Evolutionary conservation across 2,329 filamentous ascomycete species (phyloP).

Genomic region (Penicillium oxalicum): DNA sequence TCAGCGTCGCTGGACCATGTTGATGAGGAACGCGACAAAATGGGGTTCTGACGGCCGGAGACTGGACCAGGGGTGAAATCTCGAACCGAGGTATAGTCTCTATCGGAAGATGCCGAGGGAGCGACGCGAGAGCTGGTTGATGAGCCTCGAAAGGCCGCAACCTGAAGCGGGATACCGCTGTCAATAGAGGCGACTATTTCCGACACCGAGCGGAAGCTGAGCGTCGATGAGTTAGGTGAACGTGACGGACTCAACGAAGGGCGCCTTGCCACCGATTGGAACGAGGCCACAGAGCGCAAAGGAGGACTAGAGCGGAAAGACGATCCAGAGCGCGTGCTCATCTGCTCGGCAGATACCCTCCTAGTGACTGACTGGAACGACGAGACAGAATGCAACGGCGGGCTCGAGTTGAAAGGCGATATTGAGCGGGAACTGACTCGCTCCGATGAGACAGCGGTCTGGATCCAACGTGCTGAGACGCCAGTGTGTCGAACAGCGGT

Average conservation of each 20-base stretch:
- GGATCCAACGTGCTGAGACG: conserved; percentile 28
- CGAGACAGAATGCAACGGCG: conserved; percentile 29
- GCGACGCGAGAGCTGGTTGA: conserved; percentile 40
- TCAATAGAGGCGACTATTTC: conserved; percentile 35
- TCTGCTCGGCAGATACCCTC: background rate
- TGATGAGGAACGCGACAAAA: conserved; percentile 43
- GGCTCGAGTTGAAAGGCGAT: conserved; percentile 36
- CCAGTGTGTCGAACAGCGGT: conserved; percentile 37
- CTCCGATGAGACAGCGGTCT: conserved; percentile 28
- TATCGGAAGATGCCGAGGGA: conserved; percentile 24
- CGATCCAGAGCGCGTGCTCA: conserved; percentile 11
- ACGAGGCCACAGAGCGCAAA: conserved; percentile 25
- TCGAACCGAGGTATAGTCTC: conserved; percentile 28
- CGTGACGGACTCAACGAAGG: conserved; percentile 26
- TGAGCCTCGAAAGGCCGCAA: conserved; percentile 31
- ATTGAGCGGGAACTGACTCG: conserved; percentile 29
- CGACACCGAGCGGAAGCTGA: conserved; percentile 28
- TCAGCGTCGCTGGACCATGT: conserved; percentile 35
- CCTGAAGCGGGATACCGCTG: conserved; percentile 34
- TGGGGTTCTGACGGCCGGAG: conserved; percentile 36
- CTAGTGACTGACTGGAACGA: conserved; percentile 17
- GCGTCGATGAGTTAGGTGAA: conserved; percentile 31
- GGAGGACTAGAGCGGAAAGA: conserved; percentile 40
- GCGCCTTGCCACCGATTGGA: conserved; percentile 30
- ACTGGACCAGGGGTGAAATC: conserved; percentile 31